These are phyloP conservation scores for Tetracentron sinense DNA, from an alignment of 164 flowering plant genomes.

Conservation along the genomic window DNA sequence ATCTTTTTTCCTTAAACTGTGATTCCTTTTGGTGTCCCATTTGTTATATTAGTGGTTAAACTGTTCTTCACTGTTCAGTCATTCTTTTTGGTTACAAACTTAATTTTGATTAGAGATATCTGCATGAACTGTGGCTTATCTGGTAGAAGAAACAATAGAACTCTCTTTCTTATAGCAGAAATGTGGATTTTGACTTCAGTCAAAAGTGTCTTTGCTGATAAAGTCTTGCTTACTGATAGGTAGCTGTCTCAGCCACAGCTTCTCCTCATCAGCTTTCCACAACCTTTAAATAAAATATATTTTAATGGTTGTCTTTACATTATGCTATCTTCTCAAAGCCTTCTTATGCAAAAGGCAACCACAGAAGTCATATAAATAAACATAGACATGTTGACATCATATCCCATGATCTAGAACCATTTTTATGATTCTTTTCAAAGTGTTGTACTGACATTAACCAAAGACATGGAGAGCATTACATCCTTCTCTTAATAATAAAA, in stretches of 20 bases:
- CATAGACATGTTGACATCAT: neutral
- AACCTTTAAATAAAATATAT: constrained; percentile 1
- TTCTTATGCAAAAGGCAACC: neutral
- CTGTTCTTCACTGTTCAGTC: constrained; percentile 4
- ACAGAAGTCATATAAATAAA: too few species aligned
- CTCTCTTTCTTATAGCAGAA: too few species aligned
- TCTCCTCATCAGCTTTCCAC: constrained; percentile 7
- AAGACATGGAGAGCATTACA: neutral
- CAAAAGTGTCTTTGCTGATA: too few species aligned
- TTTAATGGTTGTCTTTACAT: neutral
- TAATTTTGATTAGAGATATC: neutral
- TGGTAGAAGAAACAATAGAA: too few species aligned
- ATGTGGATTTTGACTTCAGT: too few species aligned
- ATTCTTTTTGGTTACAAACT: neutral
- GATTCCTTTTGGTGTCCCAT: constrained; percentile 4
- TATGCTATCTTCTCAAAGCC: neutral
- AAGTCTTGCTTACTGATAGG: too few species aligned
- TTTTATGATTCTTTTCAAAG: neutral
- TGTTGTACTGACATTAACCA: neutral
- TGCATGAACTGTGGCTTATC: too few species aligned
- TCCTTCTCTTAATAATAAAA: too few species aligned
- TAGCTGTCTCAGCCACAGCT: constrained; percentile 4
- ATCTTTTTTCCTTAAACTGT: neutral
- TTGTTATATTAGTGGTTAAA: neutral
- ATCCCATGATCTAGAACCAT: too few species aligned